Evolutionary conservation across 169 alveolate genomes (phyloP).

Genomic region (Babesia gibsoni): DNA sequence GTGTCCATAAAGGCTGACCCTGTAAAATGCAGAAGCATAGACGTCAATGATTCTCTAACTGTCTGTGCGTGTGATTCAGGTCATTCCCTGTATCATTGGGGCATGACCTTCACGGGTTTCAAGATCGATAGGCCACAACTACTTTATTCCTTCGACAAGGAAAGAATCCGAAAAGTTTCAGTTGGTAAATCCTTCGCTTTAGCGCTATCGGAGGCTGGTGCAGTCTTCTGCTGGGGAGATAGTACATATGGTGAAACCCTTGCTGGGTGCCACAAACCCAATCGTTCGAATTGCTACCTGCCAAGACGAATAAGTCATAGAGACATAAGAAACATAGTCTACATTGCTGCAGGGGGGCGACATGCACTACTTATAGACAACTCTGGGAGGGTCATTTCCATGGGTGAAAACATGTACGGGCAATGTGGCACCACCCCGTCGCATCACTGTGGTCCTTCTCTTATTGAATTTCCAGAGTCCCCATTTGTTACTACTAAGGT

Average conservation of each 20-base stretch:
- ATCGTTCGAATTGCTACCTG: constrained; percentile 52
- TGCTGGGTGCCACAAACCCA: constrained; percentile 5
- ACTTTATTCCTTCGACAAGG: constrained; percentile 59
- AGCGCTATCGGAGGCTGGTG: constrained; percentile 63
- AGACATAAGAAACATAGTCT: constrained; percentile 35
- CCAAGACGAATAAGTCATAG: constrained; percentile 60
- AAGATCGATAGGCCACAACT: constrained; percentile 65
- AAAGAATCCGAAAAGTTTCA: constrained; percentile 67
- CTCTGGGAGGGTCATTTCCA: constrained; percentile 69
- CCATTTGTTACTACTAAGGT: constrained; percentile 59
- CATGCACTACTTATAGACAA: constrained; percentile 77
- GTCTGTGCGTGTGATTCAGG: constrained; percentile 68
- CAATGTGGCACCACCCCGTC: constrained; percentile 78
- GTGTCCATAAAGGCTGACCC: constrained; percentile 9
- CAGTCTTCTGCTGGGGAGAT: constrained; percentile 75
- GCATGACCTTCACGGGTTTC: constrained; percentile 69
- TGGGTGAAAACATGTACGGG: constrained; percentile 80
- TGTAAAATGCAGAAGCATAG: constrained; percentile 4
- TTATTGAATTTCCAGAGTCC: constrained; percentile 57
- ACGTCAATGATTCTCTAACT: constrained; percentile 64
- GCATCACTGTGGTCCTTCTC: constrained; percentile 66
- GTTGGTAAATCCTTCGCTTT: constrained; percentile 71
- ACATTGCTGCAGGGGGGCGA: constrained; percentile 77
- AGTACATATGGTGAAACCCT: constrained; percentile 77
- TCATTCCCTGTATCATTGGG: constrained; percentile 70